Conservation (phyloP, 805 yeast species). For the Yarrowia hollandica region DNA sequence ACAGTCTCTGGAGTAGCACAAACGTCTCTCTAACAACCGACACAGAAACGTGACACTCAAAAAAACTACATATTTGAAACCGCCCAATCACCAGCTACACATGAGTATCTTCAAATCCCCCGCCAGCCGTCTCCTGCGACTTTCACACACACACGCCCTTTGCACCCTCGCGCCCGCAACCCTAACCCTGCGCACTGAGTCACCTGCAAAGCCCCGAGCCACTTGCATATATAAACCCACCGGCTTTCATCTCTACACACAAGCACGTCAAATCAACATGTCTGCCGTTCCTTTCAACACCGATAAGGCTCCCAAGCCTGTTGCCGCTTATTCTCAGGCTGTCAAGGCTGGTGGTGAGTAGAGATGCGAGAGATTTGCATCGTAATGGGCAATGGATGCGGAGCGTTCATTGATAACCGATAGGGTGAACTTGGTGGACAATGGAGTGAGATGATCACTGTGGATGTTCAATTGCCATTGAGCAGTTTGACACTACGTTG, state of each 20-base stretch:
- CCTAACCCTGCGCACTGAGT: conserved; percentile 22
- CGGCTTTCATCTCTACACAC: background rate
- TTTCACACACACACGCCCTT: background rate
- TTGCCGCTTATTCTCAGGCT: conserved; percentile 96
- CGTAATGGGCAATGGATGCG: too few relatives aligned
- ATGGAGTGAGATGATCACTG: too few relatives aligned
- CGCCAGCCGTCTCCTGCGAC: background rate
- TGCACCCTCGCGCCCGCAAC: background rate
- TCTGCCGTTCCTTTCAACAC: conserved; percentile 32
- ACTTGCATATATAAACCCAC: background rate
- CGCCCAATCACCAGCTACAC: background rate
- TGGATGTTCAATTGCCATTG: too few relatives aligned
- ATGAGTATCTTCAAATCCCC: background rate
- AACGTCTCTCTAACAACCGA: too few relatives aligned
- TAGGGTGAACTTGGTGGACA: too few relatives aligned
- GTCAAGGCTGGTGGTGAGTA: conserved; percentile 69
- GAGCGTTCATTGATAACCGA: too few relatives aligned
- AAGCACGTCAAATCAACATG: background rate
- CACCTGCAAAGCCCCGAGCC: conserved; percentile 14
- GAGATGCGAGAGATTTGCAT: background rate
- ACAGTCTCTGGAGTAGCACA: too few relatives aligned
- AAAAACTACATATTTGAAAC: background rate
- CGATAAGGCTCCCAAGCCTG: conserved; percentile 83
- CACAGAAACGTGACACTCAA: too few relatives aligned
- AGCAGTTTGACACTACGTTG: too few relatives aligned